Evolutionary conservation across 306 rosid species (phyloP).

Genomic region (Castanea mollissima): DNA sequence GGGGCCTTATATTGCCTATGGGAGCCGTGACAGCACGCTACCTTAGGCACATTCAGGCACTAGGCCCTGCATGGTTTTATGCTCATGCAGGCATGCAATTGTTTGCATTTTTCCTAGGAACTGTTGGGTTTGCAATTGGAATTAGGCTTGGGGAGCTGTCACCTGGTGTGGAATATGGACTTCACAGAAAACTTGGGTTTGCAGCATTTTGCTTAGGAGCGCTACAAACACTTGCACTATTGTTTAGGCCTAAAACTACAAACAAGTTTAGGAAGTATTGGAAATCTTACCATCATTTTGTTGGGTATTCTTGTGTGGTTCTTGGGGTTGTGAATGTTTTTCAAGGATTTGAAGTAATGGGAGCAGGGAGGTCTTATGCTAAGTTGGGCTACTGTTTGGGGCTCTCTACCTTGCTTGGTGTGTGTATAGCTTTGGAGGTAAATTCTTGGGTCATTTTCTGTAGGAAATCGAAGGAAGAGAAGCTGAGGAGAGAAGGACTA

Average conservation of each 20-base stretch:
- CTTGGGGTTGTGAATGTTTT: slow-evolving; percentile 86
- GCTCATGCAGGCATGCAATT: slow-evolving; percentile 78
- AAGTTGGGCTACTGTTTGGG: slow-evolving; percentile 72
- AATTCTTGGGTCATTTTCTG: slow-evolving; percentile 94
- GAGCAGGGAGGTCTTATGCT: slow-evolving; percentile 70
- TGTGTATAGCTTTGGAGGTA: slow-evolving; percentile 77
- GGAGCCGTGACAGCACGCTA: slow-evolving; percentile 87
- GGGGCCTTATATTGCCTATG: slow-evolving; percentile 76
- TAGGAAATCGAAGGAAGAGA: slow-evolving; percentile 80
- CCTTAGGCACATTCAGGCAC: slow-evolving; percentile 57
- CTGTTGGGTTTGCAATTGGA: slow-evolving; percentile 69
- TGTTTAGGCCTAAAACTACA: slow-evolving; percentile 77
- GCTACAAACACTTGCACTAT: slow-evolving; percentile 67
- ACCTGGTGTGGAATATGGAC: slow-evolving; percentile 69
- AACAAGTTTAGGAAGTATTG: slow-evolving; percentile 85
- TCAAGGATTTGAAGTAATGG: slow-evolving; percentile 88
- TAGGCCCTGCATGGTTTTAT: slow-evolving; percentile 88
- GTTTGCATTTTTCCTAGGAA: slow-evolving; percentile 58
- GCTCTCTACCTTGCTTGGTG: slow-evolving; percentile 65
- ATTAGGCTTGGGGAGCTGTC: slow-evolving; percentile 60
- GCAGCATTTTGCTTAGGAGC: slow-evolving; percentile 68
- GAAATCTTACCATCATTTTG: slow-evolving; percentile 94
- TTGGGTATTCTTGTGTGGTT: slow-evolving; percentile 91
- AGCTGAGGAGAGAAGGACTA: slow-evolving; percentile 78
- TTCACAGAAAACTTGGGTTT: slow-evolving; percentile 80